These are phyloP conservation scores for Aphanomyces stellatus DNA, from an alignment of 352 stramenopile genomes.

Conservation along the genomic window DNA sequence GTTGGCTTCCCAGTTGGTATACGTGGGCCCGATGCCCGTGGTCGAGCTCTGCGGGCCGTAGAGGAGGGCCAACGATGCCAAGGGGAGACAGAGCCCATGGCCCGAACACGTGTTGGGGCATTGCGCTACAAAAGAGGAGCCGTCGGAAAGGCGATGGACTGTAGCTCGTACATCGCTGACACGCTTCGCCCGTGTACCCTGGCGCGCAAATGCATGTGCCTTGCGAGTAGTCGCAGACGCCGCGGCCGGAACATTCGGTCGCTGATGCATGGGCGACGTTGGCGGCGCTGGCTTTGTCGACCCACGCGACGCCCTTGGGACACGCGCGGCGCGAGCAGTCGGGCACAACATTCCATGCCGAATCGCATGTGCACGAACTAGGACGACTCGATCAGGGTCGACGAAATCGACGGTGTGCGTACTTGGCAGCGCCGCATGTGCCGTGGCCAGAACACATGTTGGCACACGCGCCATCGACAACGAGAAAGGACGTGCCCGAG, in stretches of 20 bases:
- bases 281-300: constrained; percentile 59
- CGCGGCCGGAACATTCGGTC: constrained; percentile 54
- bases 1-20: constrained; percentile 82
- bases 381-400: background rate
- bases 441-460: constrained; percentile 60
- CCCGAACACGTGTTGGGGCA: constrained; percentile 56
- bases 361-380: constrained; percentile 63
- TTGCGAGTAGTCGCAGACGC: constrained; percentile 51
- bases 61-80: constrained; percentile 35
- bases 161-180: constrained; percentile 39
- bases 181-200: constrained; percentile 48
- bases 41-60: constrained; percentile 40
- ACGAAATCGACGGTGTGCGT: background rate
- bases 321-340: constrained; percentile 70
- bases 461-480: constrained; percentile 25
- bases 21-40: constrained; percentile 41
- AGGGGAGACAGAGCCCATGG: constrained; percentile 50
- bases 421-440: constrained; percentile 27
- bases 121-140: constrained; percentile 26
- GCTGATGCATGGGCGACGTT: constrained; percentile 40
- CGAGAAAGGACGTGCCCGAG: background rate
- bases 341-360: constrained; percentile 44
- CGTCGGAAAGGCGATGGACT: background rate
- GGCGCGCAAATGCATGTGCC: constrained; percentile 49
- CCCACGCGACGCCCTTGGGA: constrained; percentile 57